These are phyloP conservation scores for grape (Vitis vinifera) DNA, from an alignment of 164 flowering plant species.

Conservation along the genomic window DNA sequence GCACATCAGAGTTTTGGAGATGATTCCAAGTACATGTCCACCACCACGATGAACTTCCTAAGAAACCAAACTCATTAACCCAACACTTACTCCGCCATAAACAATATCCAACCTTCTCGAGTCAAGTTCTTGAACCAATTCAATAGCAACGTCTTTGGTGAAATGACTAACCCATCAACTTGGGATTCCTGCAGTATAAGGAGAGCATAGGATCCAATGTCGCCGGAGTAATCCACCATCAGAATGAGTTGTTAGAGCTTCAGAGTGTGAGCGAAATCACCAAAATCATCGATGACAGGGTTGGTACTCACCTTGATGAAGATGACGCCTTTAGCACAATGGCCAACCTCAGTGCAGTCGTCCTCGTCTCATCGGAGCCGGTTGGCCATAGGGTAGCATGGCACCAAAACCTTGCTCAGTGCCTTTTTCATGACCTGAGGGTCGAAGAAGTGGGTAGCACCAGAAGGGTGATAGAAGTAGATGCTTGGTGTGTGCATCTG, in stretches of 20 bases:
- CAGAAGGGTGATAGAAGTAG: constrained; percentile 44
- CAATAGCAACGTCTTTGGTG: too few species aligned
- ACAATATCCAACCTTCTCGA: constrained; percentile 47
- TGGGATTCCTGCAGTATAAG: constrained; percentile 42
- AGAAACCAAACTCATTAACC: constrained; percentile 49
- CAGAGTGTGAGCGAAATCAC: constrained; percentile 51
- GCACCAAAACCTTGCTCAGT: constrained; percentile 44
- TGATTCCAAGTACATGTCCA: constrained; percentile 58
- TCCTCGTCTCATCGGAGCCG: constrained; percentile 40
- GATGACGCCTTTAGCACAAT: constrained; percentile 48
- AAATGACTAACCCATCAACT: too few species aligned
- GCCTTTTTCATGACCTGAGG: constrained; percentile 38
- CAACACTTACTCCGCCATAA: constrained; percentile 56
- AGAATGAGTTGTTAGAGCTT: constrained; percentile 51
- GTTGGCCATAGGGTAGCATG: constrained; percentile 62
- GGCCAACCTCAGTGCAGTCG: constrained; percentile 49
- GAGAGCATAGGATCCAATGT: constrained; percentile 41
- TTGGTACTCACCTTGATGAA: constrained; percentile 49
- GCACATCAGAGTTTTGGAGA: constrained; percentile 49
- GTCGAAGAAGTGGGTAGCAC: constrained; percentile 34
- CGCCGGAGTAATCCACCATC: constrained; percentile 39
- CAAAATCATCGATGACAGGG: constrained; percentile 46
- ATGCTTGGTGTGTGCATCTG: constrained; percentile 46
- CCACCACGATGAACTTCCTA: constrained; percentile 44
- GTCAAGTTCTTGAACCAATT: too few species aligned